These are phyloP conservation scores for Bothia castanella DNA, from an alignment of 1,284 basidiomycete species.

Conservation along the genomic window DNA sequence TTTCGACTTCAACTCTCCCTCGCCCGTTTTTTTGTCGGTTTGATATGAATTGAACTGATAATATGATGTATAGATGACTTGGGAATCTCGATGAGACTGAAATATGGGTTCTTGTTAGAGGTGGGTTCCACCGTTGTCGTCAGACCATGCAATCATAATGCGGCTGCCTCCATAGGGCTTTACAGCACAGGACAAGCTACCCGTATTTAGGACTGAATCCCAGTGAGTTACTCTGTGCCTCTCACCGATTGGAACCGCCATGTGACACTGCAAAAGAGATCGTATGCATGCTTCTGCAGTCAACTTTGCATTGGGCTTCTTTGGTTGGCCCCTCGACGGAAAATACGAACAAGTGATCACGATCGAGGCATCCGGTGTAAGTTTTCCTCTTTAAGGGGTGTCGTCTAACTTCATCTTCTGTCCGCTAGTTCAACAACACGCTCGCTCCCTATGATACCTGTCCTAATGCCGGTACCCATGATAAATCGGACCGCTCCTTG, in stretches of 20 bases:
- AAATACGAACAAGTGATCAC: constrained; percentile 81
- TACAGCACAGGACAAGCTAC: constrained; percentile 62
- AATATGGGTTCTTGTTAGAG: constrained; percentile 77
- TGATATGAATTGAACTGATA: no score
- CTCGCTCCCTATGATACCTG: constrained; percentile 36
- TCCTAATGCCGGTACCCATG: constrained; percentile 49
- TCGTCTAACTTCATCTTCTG: not conserved
- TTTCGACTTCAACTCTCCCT: no score
- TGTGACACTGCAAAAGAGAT: constrained; percentile 43
- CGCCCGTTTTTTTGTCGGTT: no score
- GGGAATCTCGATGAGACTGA: constrained; percentile 68
- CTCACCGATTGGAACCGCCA: not conserved
- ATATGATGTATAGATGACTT: constrained; percentile 50
- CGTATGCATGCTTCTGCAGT: constrained; percentile 80
- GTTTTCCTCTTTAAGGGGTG: constrained; percentile 17
- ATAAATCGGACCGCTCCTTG: constrained; percentile 54
- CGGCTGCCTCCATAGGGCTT: constrained; percentile 63
- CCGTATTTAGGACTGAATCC: constrained; percentile 86
- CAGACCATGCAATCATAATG: no score
- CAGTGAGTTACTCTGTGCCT: no score
- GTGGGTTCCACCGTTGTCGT: constrained; percentile 28
- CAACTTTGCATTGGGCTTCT: constrained; percentile 87
- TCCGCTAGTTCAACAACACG: constrained; percentile 30
- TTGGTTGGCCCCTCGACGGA: constrained; percentile 73
- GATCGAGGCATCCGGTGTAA: constrained; percentile 63